These are phyloP conservation scores for Penicillium sp. DNA, from an alignment of 2,329 filamentous ascomycete genomes.

Conservation along the genomic window DNA sequence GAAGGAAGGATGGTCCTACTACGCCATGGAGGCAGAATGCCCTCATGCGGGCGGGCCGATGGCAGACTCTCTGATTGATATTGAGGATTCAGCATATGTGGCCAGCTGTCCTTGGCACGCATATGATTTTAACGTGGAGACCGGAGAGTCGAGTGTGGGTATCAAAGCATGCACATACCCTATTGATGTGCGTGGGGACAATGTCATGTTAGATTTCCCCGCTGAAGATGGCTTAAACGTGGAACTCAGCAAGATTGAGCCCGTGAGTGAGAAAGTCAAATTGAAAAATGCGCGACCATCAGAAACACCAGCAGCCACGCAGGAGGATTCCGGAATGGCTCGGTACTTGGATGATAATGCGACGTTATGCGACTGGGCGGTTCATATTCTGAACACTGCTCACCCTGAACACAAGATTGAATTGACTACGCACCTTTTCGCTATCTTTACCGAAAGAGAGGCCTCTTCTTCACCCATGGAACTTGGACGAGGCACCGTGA, in stretches of 20 bases:
- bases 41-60: constrained; percentile 51
- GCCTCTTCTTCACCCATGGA: constrained; percentile 42
- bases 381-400: constrained; percentile 47
- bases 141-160: constrained; percentile 50
- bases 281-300: constrained; percentile 38
- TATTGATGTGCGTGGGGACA: constrained; percentile 37
- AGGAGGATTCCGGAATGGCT: constrained; percentile 14
- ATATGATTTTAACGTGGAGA: constrained; percentile 53
- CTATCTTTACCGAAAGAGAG: constrained; percentile 43
- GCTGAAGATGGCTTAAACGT: constrained; percentile 26
- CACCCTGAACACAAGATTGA: constrained; percentile 51
- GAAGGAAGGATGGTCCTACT: constrained; percentile 47
- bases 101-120: constrained; percentile 52
- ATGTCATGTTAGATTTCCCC: constrained; percentile 37
- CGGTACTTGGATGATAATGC: constrained; percentile 42
- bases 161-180: constrained; percentile 51
- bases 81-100: constrained; percentile 50
- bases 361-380: constrained; percentile 51
- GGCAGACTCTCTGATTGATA: constrained; percentile 48
- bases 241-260: constrained; percentile 35
- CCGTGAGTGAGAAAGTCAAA: constrained; percentile 49
- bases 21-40: constrained; percentile 51
- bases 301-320: constrained; percentile 8
- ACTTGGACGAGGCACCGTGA: constrained; percentile 40
- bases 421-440: constrained; percentile 46